These are phyloP conservation scores for Paspalum vaginatum DNA, from an alignment of 176 grass and related monocot species.

Conservation along the genomic window DNA sequence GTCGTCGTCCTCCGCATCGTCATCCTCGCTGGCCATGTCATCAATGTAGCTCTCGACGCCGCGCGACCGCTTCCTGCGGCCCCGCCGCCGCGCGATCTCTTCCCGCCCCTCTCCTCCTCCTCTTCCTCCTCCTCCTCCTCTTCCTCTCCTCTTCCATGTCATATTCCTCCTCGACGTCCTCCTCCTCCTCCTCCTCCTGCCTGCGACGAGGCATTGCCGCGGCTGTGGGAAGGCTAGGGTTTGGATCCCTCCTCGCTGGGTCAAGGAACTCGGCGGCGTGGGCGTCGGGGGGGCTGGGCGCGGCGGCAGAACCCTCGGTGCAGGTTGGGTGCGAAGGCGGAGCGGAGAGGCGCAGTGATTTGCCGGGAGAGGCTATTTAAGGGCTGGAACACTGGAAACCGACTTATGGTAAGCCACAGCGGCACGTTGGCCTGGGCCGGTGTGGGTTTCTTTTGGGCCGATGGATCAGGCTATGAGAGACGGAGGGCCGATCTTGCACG, in stretches of 20 bases:
- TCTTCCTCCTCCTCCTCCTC: slow-evolving; percentile 42
- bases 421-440: neutral
- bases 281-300: neutral
- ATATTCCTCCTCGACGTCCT: slow-evolving; percentile 43
- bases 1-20: slow-evolving; percentile 42
- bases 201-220: slow-evolving; percentile 54
- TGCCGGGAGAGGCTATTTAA: slow-evolving; percentile 4
- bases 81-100: slow-evolving; percentile 35
- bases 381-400: neutral
- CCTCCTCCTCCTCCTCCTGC: slow-evolving; percentile 46
- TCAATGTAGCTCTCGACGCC: slow-evolving; percentile 64
- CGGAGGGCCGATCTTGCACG: neutral
- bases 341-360: neutral
- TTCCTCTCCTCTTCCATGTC: slow-evolving; percentile 43
- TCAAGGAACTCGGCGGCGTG: neutral
- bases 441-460: neutral
- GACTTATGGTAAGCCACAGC: no score
- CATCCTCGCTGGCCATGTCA: slow-evolving; percentile 71
- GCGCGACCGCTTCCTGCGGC: slow-evolving; percentile 41
- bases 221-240: slow-evolving; percentile 29
- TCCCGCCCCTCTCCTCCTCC: slow-evolving; percentile 34
- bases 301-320: slow-evolving; percentile 14
- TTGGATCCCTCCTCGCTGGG: slow-evolving; percentile 1
- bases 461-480: neutral
- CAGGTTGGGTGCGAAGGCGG: neutral